A percentile compares a stretch with the other conserved stretches of the same genome.
These are phyloP conservation scores for Phycomyces nitens DNA, from an alignment of 192 early-diverging fungal genomes.

Conservation along the genomic window DNA sequence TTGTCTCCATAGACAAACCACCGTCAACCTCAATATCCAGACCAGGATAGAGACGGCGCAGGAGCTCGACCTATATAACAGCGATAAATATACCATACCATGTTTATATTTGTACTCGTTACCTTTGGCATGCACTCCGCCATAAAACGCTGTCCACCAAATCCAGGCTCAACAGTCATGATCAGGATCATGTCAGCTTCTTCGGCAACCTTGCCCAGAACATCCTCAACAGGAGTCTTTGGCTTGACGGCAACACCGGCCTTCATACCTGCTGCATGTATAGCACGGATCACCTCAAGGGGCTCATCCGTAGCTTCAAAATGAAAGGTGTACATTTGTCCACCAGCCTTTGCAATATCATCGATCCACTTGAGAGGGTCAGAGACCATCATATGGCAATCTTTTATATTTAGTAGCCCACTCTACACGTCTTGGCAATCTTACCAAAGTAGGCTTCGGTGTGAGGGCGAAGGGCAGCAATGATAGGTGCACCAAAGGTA, in stretches of 20 bases:
- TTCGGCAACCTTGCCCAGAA: constrained; percentile 52
- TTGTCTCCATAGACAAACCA: constrained; percentile 78
- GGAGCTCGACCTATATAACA: constrained; percentile 53
- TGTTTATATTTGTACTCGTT: no score
- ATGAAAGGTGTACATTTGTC: constrained; percentile 87
- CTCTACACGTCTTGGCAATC: background rate
- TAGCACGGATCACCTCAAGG: constrained; percentile 69
- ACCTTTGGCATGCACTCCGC: constrained; percentile 83
- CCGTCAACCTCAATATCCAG: constrained; percentile 97
- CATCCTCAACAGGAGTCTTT: constrained; percentile 65
- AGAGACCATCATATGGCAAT: constrained; percentile 65
- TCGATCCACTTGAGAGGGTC: constrained; percentile 79
- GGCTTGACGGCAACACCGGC: constrained; percentile 93
- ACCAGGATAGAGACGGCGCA: constrained; percentile 76
- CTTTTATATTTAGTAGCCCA: constrained; percentile 14
- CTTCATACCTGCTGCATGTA: constrained; percentile 85
- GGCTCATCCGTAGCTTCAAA: constrained; percentile 83
- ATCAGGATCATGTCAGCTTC: constrained; percentile 85
- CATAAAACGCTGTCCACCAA: constrained; percentile 96
- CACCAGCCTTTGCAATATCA: constrained; percentile 90
- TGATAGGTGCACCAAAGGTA: constrained; percentile 90
- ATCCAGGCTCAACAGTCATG: constrained; percentile 98
- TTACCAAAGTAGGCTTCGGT: constrained; percentile 85
- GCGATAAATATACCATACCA: no score
- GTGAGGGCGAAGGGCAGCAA: constrained; percentile 81